Conservation (phyloP, 225 moss, liverwort and hornwort species). For the Polytrichum commune region DNA sequence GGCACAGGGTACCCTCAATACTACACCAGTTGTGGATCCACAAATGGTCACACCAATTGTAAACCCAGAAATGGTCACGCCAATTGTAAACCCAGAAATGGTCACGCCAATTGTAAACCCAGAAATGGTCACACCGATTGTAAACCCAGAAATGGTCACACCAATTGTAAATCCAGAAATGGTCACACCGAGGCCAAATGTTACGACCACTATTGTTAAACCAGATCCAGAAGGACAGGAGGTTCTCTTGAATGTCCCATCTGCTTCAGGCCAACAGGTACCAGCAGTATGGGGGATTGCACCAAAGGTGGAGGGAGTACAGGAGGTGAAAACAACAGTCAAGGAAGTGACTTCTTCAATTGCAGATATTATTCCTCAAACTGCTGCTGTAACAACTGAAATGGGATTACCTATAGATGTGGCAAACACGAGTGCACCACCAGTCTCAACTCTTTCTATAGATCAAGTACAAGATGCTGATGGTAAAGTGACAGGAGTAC, state of each 20-base stretch:
- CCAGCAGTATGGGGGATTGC: not conserved
- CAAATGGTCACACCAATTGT: not conserved
- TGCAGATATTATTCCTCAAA: not conserved
- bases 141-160: not conserved
- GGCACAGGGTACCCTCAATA: not conserved
- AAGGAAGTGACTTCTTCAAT: not conserved
- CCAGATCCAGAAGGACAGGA: slow-evolving; percentile 3
- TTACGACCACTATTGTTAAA: slow-evolving; percentile 7
- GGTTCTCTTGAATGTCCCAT: not conserved
- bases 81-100: not conserved
- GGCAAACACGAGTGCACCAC: slow-evolving; percentile 7
- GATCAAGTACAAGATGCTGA: not conserved
- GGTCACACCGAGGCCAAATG: not conserved
- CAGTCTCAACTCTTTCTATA: slow-evolving; percentile 8
- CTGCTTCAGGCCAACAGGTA: slow-evolving; percentile 4
- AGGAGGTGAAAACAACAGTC: slow-evolving; percentile 2
- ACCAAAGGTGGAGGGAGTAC: not conserved
- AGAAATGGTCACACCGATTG: not conserved
- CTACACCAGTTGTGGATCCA: not conserved
- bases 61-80: not conserved
- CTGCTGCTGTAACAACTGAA: slow-evolving; percentile 1
- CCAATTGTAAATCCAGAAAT: slow-evolving; percentile 1
- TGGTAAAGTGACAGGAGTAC: slow-evolving; percentile 3
- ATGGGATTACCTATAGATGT: not conserved
- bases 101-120: not conserved